phyloP scores from a whole-genome alignment of 768 basidiomycete genomes.

The Coprinopsis strossmayeri region DNA sequence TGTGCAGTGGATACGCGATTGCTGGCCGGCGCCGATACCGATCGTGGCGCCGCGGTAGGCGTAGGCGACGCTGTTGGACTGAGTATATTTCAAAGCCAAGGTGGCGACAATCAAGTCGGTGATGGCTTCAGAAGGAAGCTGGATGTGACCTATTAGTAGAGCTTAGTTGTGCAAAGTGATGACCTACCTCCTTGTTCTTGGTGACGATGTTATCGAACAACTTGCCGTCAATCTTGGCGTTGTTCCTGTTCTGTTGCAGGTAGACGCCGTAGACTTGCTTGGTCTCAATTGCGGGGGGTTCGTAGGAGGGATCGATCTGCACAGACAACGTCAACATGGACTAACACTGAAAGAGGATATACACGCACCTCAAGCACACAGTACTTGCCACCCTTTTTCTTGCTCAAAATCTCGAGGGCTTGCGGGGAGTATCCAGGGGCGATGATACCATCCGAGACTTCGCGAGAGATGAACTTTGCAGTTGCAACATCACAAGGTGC shows the following conservation, averaged over 20 bases:
- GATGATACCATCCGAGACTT: constrained; percentile 97
- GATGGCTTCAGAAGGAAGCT: constrained; percentile 73
- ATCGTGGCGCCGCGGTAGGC: constrained; percentile 88
- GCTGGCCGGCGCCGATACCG: constrained; percentile 96
- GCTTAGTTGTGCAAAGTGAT: neutral
- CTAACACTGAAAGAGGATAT: neutral
- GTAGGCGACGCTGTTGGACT: constrained; percentile 98
- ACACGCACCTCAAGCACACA: constrained; percentile 81
- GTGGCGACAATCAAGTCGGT: constrained; percentile 97
- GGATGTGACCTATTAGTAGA: neutral
- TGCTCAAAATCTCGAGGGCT: constrained; percentile 83
- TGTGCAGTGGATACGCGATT: constrained; percentile 98
- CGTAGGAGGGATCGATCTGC: constrained; percentile 86
- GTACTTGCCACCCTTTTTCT: constrained; percentile 99
- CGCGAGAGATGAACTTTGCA: constrained; percentile 95
- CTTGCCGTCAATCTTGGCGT: constrained; percentile 74
- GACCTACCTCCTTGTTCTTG: constrained; percentile 73
- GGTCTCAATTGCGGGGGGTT: constrained; percentile 77
- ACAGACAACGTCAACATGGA: neutral
- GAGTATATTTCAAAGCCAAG: constrained; percentile 95
- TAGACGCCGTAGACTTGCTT: constrained; percentile 93
- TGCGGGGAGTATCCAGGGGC: constrained; percentile 88
- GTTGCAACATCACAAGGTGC: constrained; percentile 90
- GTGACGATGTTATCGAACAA: constrained; percentile 89
- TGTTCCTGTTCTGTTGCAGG: constrained; percentile 87